Conservation (phyloP, 257 asterid genomes). For the Rhazya stricta region DNA sequence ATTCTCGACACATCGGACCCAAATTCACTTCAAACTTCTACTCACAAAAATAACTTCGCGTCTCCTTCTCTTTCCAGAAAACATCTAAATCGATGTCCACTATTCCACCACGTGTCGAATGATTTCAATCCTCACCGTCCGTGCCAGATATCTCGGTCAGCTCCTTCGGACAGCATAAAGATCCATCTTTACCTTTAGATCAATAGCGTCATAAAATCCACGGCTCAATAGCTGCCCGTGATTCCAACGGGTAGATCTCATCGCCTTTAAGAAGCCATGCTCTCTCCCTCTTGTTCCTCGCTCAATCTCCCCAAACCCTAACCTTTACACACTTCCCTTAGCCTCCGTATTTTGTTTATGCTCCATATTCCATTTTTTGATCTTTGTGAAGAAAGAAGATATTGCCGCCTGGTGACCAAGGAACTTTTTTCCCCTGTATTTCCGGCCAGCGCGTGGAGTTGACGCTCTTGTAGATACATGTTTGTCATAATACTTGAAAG, state of each 20-base stretch:
- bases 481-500: slow-evolving; percentile 16
- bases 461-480: slow-evolving; percentile 40
- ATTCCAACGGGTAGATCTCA: slow-evolving; percentile 70
- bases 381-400: neutral
- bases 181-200: slow-evolving; percentile 39
- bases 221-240: slow-evolving; percentile 60
- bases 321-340: slow-evolving; percentile 9
- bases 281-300: slow-evolving; percentile 48
- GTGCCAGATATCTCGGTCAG: slow-evolving; percentile 70
- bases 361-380: neutral
- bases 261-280: slow-evolving; percentile 79
- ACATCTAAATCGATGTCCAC: slow-evolving; percentile 16
- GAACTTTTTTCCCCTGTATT: neutral
- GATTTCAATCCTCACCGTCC: slow-evolving; percentile 36
- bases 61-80: slow-evolving; percentile 12
- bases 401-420: slow-evolving; percentile 21
- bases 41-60: neutral
- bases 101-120: slow-evolving; percentile 32
- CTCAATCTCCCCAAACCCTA: slow-evolving; percentile 68
- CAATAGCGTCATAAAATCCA: slow-evolving; percentile 15
- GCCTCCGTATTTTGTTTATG: neutral
- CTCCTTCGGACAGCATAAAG: slow-evolving; percentile 57
- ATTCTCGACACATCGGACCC: slow-evolving; percentile 45
- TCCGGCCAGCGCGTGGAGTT: slow-evolving; percentile 25
- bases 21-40: slow-evolving; percentile 33